Base-by-base conservation (phyloP, 2,329 filamentous ascomycete genomes). In the Cytospora schulzeri region DNA sequence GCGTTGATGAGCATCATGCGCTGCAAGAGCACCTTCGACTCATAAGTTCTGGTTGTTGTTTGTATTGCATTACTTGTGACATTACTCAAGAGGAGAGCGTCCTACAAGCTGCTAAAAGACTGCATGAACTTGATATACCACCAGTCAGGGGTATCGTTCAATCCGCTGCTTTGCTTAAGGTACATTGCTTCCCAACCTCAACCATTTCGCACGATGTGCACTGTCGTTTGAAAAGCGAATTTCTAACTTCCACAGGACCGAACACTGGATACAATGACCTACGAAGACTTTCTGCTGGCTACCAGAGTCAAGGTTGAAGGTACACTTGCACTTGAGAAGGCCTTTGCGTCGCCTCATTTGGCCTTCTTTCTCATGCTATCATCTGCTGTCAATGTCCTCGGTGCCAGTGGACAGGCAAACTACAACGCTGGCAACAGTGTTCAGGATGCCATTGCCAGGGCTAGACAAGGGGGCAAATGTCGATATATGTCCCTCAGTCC, bases 371-470 rank as follows among this genome's bases (percentile, higher is more conserved):
- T 86, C 45, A 79, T 85, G 33, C 76, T 87, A 12, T 83, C 84
- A 29, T 85, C 82, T 45, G 78, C 83, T 1, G 78, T 81, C 0
- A 82, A 82, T 45, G 75, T 86, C 4, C 82, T 85, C 58, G 85
- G 85, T 38, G 85, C 81, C 67, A 79, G 81, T 4, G 83, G 83
- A 0, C 85, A 87, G 65, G 80, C 83, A n/a, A 85, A 85, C 71
- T 88, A 87, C 22, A 62, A 62, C n/a, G 60, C 60, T 26, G 60
- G 60, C 5, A 62, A 62, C 29, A 51, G 26, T 15, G 53, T 57
- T 4, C 60, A 62, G n/a, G 60, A 62, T 19, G 38, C 53, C n/a
- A 6, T 62, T 2, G 19, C 60, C 0, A 71, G 11, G n/a, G 35
- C 50, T 17, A 38, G 31, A 29, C 57, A 1, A 60, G 54, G 55